phyloP scores from a whole-genome alignment of 1,284 basidiomycete species.

The Leccinum colubrinum region DNA sequence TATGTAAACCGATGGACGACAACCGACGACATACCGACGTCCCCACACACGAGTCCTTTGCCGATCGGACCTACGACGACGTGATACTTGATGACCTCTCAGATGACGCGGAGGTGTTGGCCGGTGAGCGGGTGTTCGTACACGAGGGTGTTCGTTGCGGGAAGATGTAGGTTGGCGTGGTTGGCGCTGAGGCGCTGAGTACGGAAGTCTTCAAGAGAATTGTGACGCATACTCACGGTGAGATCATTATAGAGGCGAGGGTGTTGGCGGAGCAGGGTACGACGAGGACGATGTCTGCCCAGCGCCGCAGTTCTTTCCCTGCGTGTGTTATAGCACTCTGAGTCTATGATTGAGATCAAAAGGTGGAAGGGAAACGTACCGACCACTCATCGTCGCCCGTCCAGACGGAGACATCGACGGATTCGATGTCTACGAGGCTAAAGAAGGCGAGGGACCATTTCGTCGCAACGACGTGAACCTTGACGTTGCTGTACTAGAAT shows the following conservation, averaged over 20 bases:
- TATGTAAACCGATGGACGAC: not conserved
- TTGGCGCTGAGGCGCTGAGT: conserved; percentile 82
- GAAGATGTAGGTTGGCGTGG: conserved; percentile 85
- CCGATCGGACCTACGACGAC: conserved; percentile 80
- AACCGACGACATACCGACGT: conserved; percentile 61
- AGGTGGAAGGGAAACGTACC: not conserved
- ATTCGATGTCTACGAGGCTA: conserved; percentile 32
- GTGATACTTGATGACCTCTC: conserved; percentile 74
- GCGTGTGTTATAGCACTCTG: too few species aligned
- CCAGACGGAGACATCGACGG: not conserved
- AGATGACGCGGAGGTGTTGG: conserved; percentile 72
- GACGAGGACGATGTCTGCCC: too few species aligned
- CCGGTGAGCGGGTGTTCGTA: conserved; percentile 92
- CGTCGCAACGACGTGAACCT: conserved; percentile 85
- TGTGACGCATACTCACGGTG: too few species aligned
- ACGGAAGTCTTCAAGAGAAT: conserved; percentile 70
- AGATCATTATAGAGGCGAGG: too few species aligned
- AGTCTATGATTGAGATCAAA: too few species aligned
- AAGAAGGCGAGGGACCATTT: conserved; percentile 81
- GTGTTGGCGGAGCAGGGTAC: too few species aligned
- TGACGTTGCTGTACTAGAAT: conserved; percentile 65
- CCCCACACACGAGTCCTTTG: conserved; percentile 90
- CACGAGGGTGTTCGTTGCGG: conserved; percentile 99
- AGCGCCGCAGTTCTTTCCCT: too few species aligned
- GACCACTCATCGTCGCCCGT: not conserved